A percentile compares a stretch with the other conserved stretches of the same genome.
phyloP scores from a whole-genome alignment of 75 land plant species.

The Cunninghamia lanceolata region DNA sequence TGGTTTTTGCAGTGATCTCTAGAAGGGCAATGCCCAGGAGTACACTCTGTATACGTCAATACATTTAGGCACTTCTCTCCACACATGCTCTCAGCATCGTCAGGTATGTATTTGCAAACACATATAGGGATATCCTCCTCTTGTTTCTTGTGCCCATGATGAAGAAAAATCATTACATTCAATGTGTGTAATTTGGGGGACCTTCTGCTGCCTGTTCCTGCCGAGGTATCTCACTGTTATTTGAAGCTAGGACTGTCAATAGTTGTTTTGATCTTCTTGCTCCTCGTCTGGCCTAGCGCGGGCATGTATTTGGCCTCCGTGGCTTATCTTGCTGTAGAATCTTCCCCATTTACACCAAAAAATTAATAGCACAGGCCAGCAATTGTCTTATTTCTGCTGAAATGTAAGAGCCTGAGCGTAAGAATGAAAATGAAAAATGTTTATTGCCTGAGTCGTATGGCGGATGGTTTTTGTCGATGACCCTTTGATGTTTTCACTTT shows the following conservation, averaged over 20 bases:
- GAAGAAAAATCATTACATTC: too few species aligned
- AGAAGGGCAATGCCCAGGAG: constrained; percentile 72
- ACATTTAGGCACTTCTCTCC: constrained; percentile 78
- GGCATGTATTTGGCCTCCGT: neutral
- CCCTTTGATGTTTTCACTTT: too few species aligned
- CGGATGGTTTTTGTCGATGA: too few species aligned
- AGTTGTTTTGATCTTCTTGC: constrained; percentile 2
- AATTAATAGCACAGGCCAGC: neutral
- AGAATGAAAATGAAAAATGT: neutral
- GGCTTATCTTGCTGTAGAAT: constrained; percentile 11
- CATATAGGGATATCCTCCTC: constrained; percentile 78
- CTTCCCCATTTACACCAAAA: constrained; percentile 3
- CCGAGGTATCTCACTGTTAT: neutral
- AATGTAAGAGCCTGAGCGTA: neutral
- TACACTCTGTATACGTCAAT: constrained; percentile 77
- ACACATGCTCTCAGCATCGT: constrained; percentile 62
- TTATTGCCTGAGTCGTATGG: too few species aligned
- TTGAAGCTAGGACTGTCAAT: neutral
- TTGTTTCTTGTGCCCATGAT: constrained; percentile 76
- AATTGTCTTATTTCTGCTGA: neutral
- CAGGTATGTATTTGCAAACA: constrained; percentile 39
- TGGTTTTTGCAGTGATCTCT: constrained; percentile 69
- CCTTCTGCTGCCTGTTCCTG: too few species aligned
- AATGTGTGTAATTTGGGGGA: too few species aligned
- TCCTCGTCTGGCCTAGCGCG: constrained; percentile 8